Base-by-base conservation (phyloP, 768 basidiomycete species). In the Suillus luteus region DNA sequence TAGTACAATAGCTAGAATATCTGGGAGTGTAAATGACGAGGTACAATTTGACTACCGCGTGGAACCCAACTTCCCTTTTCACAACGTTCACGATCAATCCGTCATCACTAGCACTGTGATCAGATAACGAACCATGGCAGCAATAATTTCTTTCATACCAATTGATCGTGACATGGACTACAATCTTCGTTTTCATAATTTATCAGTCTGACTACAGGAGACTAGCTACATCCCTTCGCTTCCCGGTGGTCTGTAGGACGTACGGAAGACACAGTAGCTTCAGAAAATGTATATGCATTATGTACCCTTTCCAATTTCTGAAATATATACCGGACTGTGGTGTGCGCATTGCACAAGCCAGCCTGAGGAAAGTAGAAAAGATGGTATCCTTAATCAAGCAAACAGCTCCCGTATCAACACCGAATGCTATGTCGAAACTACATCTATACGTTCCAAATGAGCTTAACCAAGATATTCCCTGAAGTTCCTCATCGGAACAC, bases 401-500 rank as follows among this genome's bases (percentile, higher is more conserved):
- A 33, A 33, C 17, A 54, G 17, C 31, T 54, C 31, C 19, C 31
- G 17, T 19, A 52, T 52, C 17, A 52, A 52, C 51, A 37, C 35
- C 9, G n/a, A 22, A 38, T 55, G 22, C n/a, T 38, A 55, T 38
- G n/a, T 55, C 55, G n/a, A 55, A 22, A 57, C 38, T 57, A 57
- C 5, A 57, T 57, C 15, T 24, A 40, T 40, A 40, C 55, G 12
- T 40, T 24, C n/a, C 38, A 24, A 27, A 58, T 10, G 17, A 24
- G 10, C 35, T 22, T 38, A 38, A 38, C 37, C 55, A 40, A 54
- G 19, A 54, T 33, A 10, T 6, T 24, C 22, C 35, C 38, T 24
- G 55, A 37, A 24, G 4, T 22, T 57, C 24, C 5, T 65, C 55
- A 65, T 57, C 67, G 73, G 49, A 65, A 65, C 24, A 70, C 59